These are phyloP conservation scores for Malassezia restricta DNA, from an alignment of 1,284 basidiomycete genomes.

Conservation along the genomic window DNA sequence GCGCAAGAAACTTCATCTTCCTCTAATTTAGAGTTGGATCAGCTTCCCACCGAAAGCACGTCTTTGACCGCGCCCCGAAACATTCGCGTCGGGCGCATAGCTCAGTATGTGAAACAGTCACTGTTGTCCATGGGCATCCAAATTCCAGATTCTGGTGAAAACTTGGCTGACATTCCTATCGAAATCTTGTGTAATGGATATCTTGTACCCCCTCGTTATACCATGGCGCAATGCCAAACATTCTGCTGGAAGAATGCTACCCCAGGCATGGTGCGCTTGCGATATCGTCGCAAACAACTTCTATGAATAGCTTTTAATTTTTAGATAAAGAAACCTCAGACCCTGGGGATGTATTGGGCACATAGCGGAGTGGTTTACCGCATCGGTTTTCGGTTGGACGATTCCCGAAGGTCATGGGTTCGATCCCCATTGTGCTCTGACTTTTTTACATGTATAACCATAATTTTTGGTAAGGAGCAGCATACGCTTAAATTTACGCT, in stretches of 20 bases:
- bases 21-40: not conserved
- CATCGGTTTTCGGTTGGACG: slow-evolving; percentile 18
- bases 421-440: slow-evolving; percentile 20
- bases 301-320: not conserved
- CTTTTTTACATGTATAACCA: not conserved
- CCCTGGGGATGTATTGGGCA: slow-evolving; percentile 1
- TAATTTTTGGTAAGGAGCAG: not conserved
- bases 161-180: not conserved
- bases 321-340: not conserved
- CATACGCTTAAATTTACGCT: not conserved
- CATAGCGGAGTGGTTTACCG: slow-evolving; percentile 22
- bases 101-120: not conserved
- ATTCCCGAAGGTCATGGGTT: slow-evolving; percentile 22
- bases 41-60: not conserved
- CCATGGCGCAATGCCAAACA: slow-evolving; percentile 3
- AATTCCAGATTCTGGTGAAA: not conserved
- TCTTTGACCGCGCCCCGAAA: not conserved
- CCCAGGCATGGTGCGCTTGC: not conserved
- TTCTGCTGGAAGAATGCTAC: not conserved
- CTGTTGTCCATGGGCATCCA: not conserved
- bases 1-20: not conserved
- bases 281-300: not conserved
- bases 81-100: slow-evolving; percentile 2
- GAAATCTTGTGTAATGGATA: slow-evolving; percentile 10
- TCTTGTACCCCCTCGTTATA: not conserved